Evolutionary conservation across 1,284 basidiomycete species (phyloP), one percentile per base, ranked within the genome.

Genomic region (Fomitopsis schrenkii): DNA sequence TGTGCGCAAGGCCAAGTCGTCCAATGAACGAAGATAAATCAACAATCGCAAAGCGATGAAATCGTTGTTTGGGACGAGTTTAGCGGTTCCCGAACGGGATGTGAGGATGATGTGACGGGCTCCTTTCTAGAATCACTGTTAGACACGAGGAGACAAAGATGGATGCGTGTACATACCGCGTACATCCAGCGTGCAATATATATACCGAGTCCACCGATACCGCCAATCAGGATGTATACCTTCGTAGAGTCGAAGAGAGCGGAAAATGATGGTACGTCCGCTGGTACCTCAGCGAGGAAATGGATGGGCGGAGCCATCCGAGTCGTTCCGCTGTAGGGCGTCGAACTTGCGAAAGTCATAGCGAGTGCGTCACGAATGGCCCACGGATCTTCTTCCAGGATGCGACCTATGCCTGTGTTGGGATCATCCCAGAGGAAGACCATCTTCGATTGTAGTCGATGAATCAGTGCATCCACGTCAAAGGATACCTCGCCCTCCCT

Each of bases 171-270:
- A 14, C 38, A 40, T 59, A 77, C 78, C 68, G 75, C 61, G 63
- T 77, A 77, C 76, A 79, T 75, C 70, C 71, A 79, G 17, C 75
- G 50, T 3, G 78, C 75, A 33, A 76, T 66, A 33, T 71, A 69
- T 15, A 72, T 57, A 2, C 78, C 78, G 1, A 70, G 55, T 42
- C 64, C 64, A 6, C 67, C 64, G 14, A 68, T 63, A 1, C 68
- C 68, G 7, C 67, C 68, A 4, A 70, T 22, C 12, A 70, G 59
- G 6, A 70, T 28, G 53, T 70, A 70, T 3, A 62, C 40, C 38
- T 65, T 63, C 19, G 59, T 19, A 2, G 62, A 17, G 15, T 48
- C 46, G 57, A 58, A 58, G 8, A 58, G 50, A n/a, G 28, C 50
- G 4, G 6, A 40, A 3, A 6, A 30, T 22, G 3, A 22, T n/a